A percentile compares a stretch with the other conserved stretches of the same genome.
Evolutionary conservation across 192 early-diverging fungal genomes (phyloP).

Genomic region (Lobosporangium transversale): DNA sequence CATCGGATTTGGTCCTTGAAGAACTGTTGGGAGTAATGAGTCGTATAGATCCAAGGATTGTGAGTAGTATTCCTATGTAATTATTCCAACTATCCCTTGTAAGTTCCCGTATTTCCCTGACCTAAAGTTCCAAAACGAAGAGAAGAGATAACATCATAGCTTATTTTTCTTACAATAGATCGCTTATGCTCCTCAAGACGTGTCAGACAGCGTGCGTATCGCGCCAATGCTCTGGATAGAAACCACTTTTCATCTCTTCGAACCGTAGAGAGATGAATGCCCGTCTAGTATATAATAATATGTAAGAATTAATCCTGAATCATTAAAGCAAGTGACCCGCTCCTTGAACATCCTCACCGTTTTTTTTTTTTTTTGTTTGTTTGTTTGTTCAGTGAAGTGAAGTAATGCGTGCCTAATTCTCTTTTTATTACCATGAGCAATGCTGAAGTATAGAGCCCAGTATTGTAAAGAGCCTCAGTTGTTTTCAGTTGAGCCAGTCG

Average conservation of each 20-base stretch:
- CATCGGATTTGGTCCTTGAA: background rate
- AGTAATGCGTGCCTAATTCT: too few species aligned
- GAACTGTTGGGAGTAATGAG: background rate
- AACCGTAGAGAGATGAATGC: conserved; percentile 22
- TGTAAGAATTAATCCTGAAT: background rate
- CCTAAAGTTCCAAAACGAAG: too few species aligned
- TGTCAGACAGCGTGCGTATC: conserved; percentile 15
- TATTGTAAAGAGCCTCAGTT: conserved; percentile 14
- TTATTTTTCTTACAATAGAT: conserved; percentile 18
- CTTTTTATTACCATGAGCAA: conserved; percentile 24
- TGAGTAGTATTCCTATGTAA: conserved; percentile 20
- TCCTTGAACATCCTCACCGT: background rate
- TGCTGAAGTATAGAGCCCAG: conserved; percentile 25
- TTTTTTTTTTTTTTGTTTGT: background rate
- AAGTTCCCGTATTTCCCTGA: too few species aligned
- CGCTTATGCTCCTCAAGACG: conserved; percentile 17
- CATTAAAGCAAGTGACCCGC: background rate
- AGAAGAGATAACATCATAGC: background rate
- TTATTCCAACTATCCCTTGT: too few species aligned
- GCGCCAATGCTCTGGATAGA: conserved; percentile 5
- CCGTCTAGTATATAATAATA: conserved; percentile 11
- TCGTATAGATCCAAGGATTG: background rate
- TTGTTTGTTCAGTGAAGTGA: too few species aligned
- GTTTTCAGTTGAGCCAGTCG: conserved; percentile 15
- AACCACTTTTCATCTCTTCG: conserved; percentile 24